phyloP scores from a whole-genome alignment of 148 eudicot species.

The Dysphania ambrosioides region DNA sequence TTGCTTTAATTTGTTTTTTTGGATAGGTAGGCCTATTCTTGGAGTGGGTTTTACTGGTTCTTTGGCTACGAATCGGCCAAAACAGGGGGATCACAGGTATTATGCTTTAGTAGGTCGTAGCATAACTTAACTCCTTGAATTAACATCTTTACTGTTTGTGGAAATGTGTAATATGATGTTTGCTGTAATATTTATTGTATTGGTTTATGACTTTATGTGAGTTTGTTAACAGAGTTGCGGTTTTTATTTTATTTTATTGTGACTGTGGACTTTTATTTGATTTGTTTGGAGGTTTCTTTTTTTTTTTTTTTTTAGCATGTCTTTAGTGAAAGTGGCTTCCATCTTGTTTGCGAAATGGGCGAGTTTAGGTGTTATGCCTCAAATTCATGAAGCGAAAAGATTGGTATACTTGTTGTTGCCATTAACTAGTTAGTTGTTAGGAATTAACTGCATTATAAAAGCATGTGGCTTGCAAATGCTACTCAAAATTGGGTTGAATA shows the following conservation, averaged over 20 bases:
- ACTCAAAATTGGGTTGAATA: not conserved
- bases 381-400: no score
- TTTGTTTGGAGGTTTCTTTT: no score
- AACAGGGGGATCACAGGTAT: slow-evolving; percentile 90
- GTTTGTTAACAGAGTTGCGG: not conserved
- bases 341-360: no score
- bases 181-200: not conserved
- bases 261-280: not conserved
- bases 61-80: slow-evolving; percentile 62
- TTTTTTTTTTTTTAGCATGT: no score
- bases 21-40: slow-evolving; percentile 61
- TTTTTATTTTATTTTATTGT: not conserved
- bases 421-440: not conserved
- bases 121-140: not conserved
- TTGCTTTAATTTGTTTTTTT: not conserved
- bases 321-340: no score
- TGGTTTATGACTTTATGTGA: not conserved
- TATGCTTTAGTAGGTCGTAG: not conserved
- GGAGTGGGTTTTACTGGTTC: slow-evolving; percentile 92
- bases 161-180: slow-evolving; percentile 8
- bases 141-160: not conserved
- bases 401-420: not conserved
- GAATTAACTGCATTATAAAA: not conserved
- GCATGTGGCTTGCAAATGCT: not conserved
- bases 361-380: no score